Evolutionary conservation across 108 stramenopile genomes (phyloP), one percentile per base, ranked within the genome.

Genomic region (Ochromonas danica): DNA sequence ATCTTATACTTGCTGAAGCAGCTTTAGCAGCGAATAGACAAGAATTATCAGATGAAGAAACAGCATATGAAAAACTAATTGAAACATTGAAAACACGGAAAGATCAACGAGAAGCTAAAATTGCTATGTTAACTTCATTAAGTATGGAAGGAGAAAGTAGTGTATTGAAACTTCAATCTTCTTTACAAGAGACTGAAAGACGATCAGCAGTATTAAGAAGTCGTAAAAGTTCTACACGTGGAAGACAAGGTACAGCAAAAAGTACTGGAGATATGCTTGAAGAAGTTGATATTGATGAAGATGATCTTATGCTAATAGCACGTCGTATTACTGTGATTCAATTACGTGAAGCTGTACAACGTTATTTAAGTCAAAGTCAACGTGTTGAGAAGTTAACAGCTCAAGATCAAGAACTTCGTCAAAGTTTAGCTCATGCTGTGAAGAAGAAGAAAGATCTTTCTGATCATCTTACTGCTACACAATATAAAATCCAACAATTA

Each of bases 401-500:
- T 3, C 45, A 30, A 17, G 45, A 75, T 28, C 14, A 38, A 28
- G 72, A 75, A 45, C 40, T 42, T 27, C 6, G 38, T 6, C 6
- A 6, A 27, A 45, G 31, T 33, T 14, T 75, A 25, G 25, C 72
- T 6, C 3, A 33, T 60, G 40, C 6, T 6, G 10, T 35, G 10
- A 57, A 45, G 31, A 39, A 42, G 72, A 75, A 75, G 25, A 38
- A 75, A 42, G 51, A 60, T 14, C 28, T 75, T 27, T 28, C 43
- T 35, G 72, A 75, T 6, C 72, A 57, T 27, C 31, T 75, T 10
- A 33, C 43, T 45, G 6, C n/a, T 28, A 57, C 72, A 57, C 36
- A 42, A 42, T 3, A 27, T 6, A 75, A 75, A 60, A 45, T 75
- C 43, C 40, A 75, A 25, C 43, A 57, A 41, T 75, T 75, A 41